These are phyloP conservation scores for Penicillium sp. DNA, from an alignment of 2,329 filamentous ascomycete species.

Conservation along the genomic window DNA sequence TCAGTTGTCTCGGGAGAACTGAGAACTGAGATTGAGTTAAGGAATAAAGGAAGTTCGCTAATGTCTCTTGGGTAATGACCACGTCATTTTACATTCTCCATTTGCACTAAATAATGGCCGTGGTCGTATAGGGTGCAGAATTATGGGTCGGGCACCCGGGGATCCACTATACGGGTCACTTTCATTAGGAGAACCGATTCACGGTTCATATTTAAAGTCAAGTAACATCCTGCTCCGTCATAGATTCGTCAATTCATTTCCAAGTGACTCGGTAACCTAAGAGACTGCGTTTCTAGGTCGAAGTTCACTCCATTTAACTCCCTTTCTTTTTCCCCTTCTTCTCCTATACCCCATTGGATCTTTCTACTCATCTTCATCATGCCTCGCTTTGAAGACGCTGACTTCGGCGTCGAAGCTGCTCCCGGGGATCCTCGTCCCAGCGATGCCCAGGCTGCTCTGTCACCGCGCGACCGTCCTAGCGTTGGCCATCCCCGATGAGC, in stretches of 20 bases:
- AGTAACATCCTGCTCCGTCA: neutral
- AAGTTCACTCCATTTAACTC: neutral
- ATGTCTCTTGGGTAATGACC: neutral
- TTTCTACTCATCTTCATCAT: constrained; percentile 41
- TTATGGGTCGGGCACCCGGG: neutral
- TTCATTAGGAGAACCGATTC: neutral
- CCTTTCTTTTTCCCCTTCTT: neutral
- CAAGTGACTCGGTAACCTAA: neutral
- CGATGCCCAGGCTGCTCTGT: neutral
- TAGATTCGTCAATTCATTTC: neutral
- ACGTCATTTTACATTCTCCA: neutral
- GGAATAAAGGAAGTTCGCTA: no score
- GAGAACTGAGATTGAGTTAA: no score
- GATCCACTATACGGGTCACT: neutral
- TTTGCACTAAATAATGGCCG: neutral
- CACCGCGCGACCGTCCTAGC: constrained; percentile 3
- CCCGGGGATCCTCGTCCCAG: constrained; percentile 14
- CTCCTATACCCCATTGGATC: neutral
- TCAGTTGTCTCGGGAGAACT: neutral
- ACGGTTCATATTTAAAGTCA: neutral
- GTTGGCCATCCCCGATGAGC: constrained; percentile 41
- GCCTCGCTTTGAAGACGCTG: constrained; percentile 57
- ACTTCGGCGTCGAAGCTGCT: constrained; percentile 43
- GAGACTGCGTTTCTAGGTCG: neutral
- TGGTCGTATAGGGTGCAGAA: neutral